Base-by-base conservation (phyloP, 108 stramenopile genomes). In the Poteriospumella lacustris region DNA sequence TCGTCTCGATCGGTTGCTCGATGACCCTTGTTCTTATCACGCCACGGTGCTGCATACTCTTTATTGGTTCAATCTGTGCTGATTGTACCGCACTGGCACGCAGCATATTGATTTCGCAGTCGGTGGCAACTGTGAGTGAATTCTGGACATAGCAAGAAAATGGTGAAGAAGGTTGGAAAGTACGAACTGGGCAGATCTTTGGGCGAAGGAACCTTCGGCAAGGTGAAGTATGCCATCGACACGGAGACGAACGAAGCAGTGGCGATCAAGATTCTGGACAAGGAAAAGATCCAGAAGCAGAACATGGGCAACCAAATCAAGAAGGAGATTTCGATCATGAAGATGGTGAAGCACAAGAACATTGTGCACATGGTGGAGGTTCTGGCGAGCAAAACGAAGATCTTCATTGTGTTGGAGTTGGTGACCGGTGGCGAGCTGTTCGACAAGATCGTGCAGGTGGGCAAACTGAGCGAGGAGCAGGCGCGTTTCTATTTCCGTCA, bases 231-330 rank as follows among this genome's bases (percentile, higher is more conserved):
- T 38, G 88, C 88, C 29, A 44, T 82, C 36, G 83, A 87, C 58
- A 78, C 83, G 43, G 86, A 88, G 43, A 85, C 84, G 29, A 73
- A 73, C 26, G 85, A 88, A 39, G 69, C 56, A 52, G 86, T 88
- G 39, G 91, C 91, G n/a, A 79, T 90, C 67, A 91, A 95, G 87
- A 83, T 91, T 28, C 82, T 94, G 28, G 89, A 94, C 80, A 94
- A 94, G 83, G 87, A 87, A 9, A 90, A 86, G 68, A 91, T 94
- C 72, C 90, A 88, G 44, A 76, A 89, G 69, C 91, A 91, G 70
- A 93, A 93, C 82, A 94, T 93, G 87, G 86, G 91, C 42, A 77
- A 87, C 41, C 94, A 95, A 79, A 83, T 97, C 68, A 94, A 92
- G 78, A 78, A 89, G 77, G 95, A 94, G 85, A 88, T 92, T 28